phyloP scores from a whole-genome alignment of 2,329 filamentous ascomycete genomes.

The Sporothrix euskadiensis region DNA sequence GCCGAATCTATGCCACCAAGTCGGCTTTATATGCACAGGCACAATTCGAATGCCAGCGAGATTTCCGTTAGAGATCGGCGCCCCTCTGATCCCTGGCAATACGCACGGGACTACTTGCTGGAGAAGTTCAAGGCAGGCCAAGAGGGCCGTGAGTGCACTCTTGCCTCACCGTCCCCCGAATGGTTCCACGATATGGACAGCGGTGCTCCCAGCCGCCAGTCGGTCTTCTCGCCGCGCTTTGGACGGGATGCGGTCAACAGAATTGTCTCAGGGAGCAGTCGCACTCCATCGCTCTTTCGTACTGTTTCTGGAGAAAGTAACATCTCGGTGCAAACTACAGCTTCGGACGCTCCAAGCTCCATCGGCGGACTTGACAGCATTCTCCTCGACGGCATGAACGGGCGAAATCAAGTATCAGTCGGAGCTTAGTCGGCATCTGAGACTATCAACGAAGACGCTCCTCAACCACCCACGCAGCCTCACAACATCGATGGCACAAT shows the following conservation, averaged over 20 bases:
- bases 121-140: constrained; percentile 29
- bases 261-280: constrained; percentile 7
- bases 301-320: constrained; percentile 24
- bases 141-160: constrained; percentile 27
- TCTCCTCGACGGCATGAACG: not conserved
- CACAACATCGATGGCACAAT: not conserved
- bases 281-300: constrained; percentile 8
- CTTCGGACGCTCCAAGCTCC: not conserved
- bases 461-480: not conserved
- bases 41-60: not conserved
- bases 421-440: constrained; percentile 27
- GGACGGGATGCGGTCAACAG: constrained; percentile 5
- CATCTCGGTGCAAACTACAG: not conserved
- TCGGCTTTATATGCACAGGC: not conserved
- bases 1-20: not conserved
- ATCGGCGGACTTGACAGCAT: not conserved
- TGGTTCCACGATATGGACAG: constrained; percentile 20
- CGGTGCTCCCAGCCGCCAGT: not conserved
- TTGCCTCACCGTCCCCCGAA: constrained; percentile 23
- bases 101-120: constrained; percentile 29
- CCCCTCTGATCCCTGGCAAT: constrained; percentile 29
- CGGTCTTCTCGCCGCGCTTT: not conserved
- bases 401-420: constrained; percentile 2
- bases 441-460: not conserved
- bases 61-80: not conserved